phyloP scores from a whole-genome alignment of 2,329 filamentous ascomycete species.

The Neobulgaria alba region DNA sequence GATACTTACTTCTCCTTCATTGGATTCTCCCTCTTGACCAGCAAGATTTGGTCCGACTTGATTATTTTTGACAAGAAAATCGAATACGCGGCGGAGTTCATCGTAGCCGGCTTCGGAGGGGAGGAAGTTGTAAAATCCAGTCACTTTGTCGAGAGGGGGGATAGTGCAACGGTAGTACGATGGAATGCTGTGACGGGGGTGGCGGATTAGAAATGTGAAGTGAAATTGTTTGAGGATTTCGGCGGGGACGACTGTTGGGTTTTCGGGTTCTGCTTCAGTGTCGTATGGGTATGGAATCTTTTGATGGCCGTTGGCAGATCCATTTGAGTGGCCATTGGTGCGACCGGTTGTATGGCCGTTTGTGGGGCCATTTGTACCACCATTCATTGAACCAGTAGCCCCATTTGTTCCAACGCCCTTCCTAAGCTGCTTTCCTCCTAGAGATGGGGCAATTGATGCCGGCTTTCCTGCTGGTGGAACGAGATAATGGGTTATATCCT shows the following conservation, averaged over 20 bases:
- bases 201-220: conserved; percentile 93
- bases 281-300: conserved; percentile 47
- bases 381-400: conserved; percentile 15
- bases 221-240: conserved; percentile 72
- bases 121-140: conserved; percentile 81
- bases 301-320: conserved; percentile 22
- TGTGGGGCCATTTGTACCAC: conserved; percentile 23
- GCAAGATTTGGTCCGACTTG: conserved; percentile 63
- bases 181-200: conserved; percentile 84
- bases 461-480: conserved; percentile 57
- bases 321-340: conserved; percentile 17
- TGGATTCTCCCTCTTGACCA: conserved; percentile 28
- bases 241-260: conserved; percentile 77
- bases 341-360: conserved; percentile 25
- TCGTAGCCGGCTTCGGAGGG: conserved; percentile 83
- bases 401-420: conserved; percentile 27
- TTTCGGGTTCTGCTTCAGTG: conserved; percentile 54
- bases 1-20: conserved; percentile 47
- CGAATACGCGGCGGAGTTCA: conserved; percentile 79
- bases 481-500: conserved; percentile 51
- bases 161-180: conserved; percentile 93
- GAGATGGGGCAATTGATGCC: conserved; percentile 69
- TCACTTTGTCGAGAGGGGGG: conserved; percentile 72
- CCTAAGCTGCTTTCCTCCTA: conserved; percentile 33
- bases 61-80: conserved; percentile 64